These are phyloP conservation scores for Fusarium tuaranense DNA, from an alignment of 2,329 filamentous ascomycete genomes.

Conservation along the genomic window DNA sequence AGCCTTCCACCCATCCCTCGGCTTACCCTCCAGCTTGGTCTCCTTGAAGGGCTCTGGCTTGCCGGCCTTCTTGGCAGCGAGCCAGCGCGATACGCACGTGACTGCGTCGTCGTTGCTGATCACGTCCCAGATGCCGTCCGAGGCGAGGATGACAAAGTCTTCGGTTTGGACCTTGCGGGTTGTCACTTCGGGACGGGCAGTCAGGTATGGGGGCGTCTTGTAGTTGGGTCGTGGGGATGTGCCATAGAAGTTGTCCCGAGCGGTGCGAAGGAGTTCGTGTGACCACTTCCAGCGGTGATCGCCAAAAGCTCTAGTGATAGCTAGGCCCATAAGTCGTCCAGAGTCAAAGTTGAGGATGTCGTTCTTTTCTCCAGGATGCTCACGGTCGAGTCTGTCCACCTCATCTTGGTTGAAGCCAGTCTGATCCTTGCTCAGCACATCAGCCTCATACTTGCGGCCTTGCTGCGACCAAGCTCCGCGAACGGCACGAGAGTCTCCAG, in stretches of 20 bases:
- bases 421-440: slow-evolving; percentile 72
- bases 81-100: slow-evolving; percentile 67
- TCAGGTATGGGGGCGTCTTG: slow-evolving; percentile 74
- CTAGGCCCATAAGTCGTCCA: slow-evolving; percentile 71
- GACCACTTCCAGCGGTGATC: slow-evolving; percentile 78
- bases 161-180: slow-evolving; percentile 62
- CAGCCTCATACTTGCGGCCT: slow-evolving; percentile 60
- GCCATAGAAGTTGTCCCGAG: slow-evolving; percentile 61
- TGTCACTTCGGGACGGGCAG: slow-evolving; percentile 73
- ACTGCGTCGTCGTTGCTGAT: slow-evolving; percentile 69
- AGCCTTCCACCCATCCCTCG: slow-evolving; percentile 41
- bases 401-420: slow-evolving; percentile 73
- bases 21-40: slow-evolving; percentile 30
- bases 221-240: slow-evolving; percentile 56
- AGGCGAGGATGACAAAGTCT: slow-evolving; percentile 73
- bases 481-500: slow-evolving; percentile 76
- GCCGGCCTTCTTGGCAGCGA: slow-evolving; percentile 45
- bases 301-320: slow-evolving; percentile 75
- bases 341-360: slow-evolving; percentile 60
- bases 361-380: slow-evolving; percentile 72
- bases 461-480: slow-evolving; percentile 62
- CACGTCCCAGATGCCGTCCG: slow-evolving; percentile 75
- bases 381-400: slow-evolving; percentile 62
- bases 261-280: slow-evolving; percentile 52
- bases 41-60: slow-evolving; percentile 40